phyloP scores from a whole-genome alignment of 2,329 filamentous ascomycete species.

The Penicillium nordicum region DNA sequence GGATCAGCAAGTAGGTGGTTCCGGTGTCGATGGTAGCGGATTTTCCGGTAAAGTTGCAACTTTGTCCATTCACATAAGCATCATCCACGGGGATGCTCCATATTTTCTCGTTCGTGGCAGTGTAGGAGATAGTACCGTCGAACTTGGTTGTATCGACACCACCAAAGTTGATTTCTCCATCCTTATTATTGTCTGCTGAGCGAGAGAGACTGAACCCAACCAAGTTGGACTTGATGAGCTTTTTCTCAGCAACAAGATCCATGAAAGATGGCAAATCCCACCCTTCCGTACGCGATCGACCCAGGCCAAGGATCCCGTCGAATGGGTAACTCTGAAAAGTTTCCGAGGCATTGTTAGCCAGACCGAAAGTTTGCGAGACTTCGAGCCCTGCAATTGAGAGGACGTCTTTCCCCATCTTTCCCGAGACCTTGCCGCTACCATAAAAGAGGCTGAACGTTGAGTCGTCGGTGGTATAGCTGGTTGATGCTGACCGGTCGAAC shows the following conservation, averaged over 20 bases:
- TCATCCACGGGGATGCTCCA: constrained; percentile 74
- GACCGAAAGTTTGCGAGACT: constrained; percentile 65
- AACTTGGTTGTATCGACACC: constrained; percentile 64
- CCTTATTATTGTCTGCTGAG: constrained; percentile 60
- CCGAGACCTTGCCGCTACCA: constrained; percentile 71
- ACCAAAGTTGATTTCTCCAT: constrained; percentile 77
- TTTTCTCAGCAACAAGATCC: constrained; percentile 56
- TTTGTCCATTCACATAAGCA: constrained; percentile 59
- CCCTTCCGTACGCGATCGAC: constrained; percentile 56
- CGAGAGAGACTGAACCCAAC: constrained; percentile 71
- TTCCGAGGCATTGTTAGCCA: constrained; percentile 66
- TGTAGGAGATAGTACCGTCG: constrained; percentile 66
- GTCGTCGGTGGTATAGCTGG: constrained; percentile 52
- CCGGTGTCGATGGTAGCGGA: constrained; percentile 78
- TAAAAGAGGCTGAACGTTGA: constrained; percentile 65
- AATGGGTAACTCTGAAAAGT: constrained; percentile 78
- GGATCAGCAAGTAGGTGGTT: constrained; percentile 74
- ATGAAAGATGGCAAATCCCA: constrained; percentile 62
- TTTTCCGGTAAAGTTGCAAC: constrained; percentile 52
- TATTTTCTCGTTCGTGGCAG: constrained; percentile 53
- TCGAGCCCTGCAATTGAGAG: constrained; percentile 64
- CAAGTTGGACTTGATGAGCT: constrained; percentile 61
- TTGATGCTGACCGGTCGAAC: constrained; percentile 65
- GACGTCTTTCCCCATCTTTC: constrained; percentile 63
- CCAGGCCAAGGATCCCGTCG: constrained; percentile 81